These are phyloP conservation scores for Suillus americanus DNA, from an alignment of 768 basidiomycete species.

Conservation along the genomic window DNA sequence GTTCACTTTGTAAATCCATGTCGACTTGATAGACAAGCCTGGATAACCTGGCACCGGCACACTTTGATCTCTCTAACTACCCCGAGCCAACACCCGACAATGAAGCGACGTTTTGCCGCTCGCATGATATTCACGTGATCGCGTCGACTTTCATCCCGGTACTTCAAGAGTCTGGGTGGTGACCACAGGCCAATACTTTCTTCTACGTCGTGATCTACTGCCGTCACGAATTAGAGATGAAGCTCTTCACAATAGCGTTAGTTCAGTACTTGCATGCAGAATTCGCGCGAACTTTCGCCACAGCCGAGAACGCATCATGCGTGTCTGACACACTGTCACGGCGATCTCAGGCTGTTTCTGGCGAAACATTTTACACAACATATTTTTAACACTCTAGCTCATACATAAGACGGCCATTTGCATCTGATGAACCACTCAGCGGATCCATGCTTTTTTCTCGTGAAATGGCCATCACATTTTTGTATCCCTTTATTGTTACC, in stretches of 20 bases:
- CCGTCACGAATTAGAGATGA: neutral
- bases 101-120: neutral
- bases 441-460: neutral
- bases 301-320: constrained; percentile 1
- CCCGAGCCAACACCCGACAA: neutral
- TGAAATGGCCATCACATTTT: constrained; percentile 18
- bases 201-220: neutral
- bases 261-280: neutral
- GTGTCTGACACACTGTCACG: neutral
- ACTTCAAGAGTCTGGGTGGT: neutral
- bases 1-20: no score
- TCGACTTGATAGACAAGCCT: neutral
- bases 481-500: constrained; percentile 14
- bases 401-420: constrained; percentile 12
- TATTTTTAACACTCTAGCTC: constrained; percentile 13
- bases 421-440: neutral
- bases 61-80: neutral
- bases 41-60: neutral
- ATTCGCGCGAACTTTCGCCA: neutral
- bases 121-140: constrained; percentile 2
- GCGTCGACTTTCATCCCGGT: neutral
- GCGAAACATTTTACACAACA: constrained; percentile 7
- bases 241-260: neutral
- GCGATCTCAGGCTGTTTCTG: neutral
- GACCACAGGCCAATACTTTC: neutral